Conservation (phyloP, 768 basidiomycete species). For the Lanmaoa pseudosensibilis region DNA sequence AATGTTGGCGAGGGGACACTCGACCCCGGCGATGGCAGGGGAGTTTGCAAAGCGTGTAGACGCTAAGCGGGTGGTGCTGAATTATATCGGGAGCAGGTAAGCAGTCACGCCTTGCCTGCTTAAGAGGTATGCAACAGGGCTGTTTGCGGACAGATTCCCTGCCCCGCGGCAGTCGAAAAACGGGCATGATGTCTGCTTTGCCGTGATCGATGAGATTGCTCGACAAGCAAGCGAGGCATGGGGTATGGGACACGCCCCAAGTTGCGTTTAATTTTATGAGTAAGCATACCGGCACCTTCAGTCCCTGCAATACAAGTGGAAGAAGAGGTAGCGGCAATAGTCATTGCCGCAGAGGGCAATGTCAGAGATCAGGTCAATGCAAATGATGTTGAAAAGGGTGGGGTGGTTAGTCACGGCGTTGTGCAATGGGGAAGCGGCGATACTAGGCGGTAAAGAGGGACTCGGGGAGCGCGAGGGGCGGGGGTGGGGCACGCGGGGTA, state of each 20-base stretch:
- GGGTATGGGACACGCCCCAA: constrained; percentile 44
- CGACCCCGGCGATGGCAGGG: constrained; percentile 77
- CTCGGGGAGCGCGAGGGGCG: not conserved
- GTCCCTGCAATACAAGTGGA: not conserved
- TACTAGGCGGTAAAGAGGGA: not conserved
- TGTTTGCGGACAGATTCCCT: constrained; percentile 45
- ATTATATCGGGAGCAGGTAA: constrained; percentile 75
- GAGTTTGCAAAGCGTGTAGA: constrained; percentile 61
- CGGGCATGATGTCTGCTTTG: constrained; percentile 37
- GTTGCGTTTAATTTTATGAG: constrained; percentile 62
- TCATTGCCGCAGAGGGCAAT: not conserved
- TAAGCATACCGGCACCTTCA: constrained; percentile 38
- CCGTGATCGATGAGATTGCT: constrained; percentile 60
- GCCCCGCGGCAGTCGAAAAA: constrained; percentile 42
- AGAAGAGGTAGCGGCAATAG: not conserved
- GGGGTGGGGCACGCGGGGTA: constrained; percentile 4
- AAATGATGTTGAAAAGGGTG: too few species aligned
- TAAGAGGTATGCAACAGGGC: not conserved
- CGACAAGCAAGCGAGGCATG: constrained; percentile 62
- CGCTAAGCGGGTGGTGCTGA: constrained; percentile 65
- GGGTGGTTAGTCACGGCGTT: not conserved
- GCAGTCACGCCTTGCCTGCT: constrained; percentile 9
- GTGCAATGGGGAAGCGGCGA: not conserved
- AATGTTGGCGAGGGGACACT: constrained; percentile 70
- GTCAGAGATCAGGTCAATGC: not conserved